Conservation (phyloP, 805 yeast genomes). For the Barnettozyma wickerhamii region DNA sequence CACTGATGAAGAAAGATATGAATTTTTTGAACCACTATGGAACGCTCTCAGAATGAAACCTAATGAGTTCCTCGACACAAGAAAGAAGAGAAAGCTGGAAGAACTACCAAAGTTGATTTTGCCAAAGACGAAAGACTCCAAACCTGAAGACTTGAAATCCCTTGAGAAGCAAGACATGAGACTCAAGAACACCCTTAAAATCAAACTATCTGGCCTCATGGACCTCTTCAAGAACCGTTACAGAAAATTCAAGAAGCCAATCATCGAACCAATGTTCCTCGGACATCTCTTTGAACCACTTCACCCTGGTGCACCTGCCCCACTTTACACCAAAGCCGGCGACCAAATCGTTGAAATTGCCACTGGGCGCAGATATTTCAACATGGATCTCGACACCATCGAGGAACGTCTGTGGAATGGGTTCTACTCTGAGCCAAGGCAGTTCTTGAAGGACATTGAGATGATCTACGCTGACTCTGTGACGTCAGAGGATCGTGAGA, state of each 20-base stretch:
- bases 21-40: constrained; percentile 54
- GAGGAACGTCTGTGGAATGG: constrained; percentile 98
- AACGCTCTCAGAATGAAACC: constrained; percentile 65
- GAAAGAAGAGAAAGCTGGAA: constrained; percentile 29
- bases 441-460: constrained; percentile 79
- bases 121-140: constrained; percentile 31
- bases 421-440: constrained; percentile 86
- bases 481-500: constrained; percentile 76
- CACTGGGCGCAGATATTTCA: constrained; percentile 68
- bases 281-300: constrained; percentile 73
- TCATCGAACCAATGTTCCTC: constrained; percentile 71
- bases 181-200: constrained; percentile 77
- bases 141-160: constrained; percentile 36
- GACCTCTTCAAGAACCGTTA: constrained; percentile 84
- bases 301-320: constrained; percentile 30
- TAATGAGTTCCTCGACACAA: constrained; percentile 60
- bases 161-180: constrained; percentile 65
- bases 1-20: constrained; percentile 38
- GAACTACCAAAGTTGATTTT: constrained; percentile 37
- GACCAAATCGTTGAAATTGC: constrained; percentile 78
- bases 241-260: constrained; percentile 86
- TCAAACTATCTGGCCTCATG: constrained; percentile 83
- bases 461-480: constrained; percentile 77
- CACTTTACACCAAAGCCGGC: constrained; percentile 46
- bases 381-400: constrained; percentile 90